Base-by-base conservation (phyloP, 352 stramenopile genomes). In the Phytophthora podocarpi region DNA sequence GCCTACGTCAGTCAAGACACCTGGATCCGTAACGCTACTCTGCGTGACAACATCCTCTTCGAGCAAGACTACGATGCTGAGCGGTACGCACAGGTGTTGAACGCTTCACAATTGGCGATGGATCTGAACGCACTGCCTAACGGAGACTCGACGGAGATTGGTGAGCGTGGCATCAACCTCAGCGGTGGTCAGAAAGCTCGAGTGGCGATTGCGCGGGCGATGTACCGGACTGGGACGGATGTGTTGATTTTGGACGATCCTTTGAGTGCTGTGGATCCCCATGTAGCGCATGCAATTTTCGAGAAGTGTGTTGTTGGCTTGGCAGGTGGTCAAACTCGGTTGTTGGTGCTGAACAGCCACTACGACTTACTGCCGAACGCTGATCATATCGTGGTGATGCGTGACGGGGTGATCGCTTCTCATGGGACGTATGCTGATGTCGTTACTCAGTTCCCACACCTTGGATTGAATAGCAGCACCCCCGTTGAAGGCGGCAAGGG, bases 171-270 rank as follows among this genome's bases (percentile, higher is more conserved):
- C 0, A 85, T 89, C 32, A 85, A 77, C 24, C 52, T 91, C 8
- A 82, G 74, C 28, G 82, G 82, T 9, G 82, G 82, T 0, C 82
- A 91, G 42, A 88, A 89, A 51, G 67, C 77, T 37, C 82, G 94
- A 18, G 81, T 98, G 5, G 78, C 80, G 0, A 74, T 99, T 9
- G 96, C 96, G 5, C 73, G 97, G 5, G 91, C 86, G 1, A 87
- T 98, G 40, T 99, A 99, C 70, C 77, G 54, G 83, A 49, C 82
- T 8, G 60, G 80, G 18, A 81, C 83, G 1, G 93, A 99, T 59
- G 67, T 99, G 16, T 82, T 97, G 56, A 66, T 99, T 23, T 70
- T 99, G 11, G 97, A 99, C 60, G 96, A 99, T 56, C 86, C 92
- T 12, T 59, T 99, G 6, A 92, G 82, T 59, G 96, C 96, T 13